Conservation (phyloP, 768 basidiomycete genomes). For the Serendipita sp. region DNA sequence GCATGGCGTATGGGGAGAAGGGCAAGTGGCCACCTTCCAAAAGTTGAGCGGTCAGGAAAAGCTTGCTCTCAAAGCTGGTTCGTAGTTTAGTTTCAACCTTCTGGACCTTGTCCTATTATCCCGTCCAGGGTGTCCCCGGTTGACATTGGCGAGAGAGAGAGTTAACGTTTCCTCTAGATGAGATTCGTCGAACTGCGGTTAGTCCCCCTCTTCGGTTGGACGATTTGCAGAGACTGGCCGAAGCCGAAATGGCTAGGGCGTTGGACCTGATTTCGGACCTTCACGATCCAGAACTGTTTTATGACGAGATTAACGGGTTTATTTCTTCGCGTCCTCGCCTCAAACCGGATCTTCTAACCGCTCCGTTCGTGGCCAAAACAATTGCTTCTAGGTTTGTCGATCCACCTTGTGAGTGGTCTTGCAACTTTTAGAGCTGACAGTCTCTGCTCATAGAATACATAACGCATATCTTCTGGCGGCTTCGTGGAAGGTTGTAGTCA, state of each 20-base stretch:
- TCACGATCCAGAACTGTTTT: constrained; percentile 49
- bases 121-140: too few species aligned
- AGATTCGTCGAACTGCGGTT: too few species aligned
- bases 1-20: too few species aligned
- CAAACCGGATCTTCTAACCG: constrained; percentile 16
- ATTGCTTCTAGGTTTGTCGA: constrained; percentile 38
- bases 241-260: neutral
- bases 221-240: too few species aligned
- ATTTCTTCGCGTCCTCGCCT: constrained; percentile 29
- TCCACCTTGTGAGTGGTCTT: neutral
- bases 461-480: constrained; percentile 71
- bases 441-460: constrained; percentile 38
- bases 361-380: constrained; percentile 38
- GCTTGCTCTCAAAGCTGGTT: too few species aligned
- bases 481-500: constrained; percentile 58
- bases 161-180: too few species aligned
- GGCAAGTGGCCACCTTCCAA: too few species aligned
- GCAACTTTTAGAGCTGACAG: neutral
- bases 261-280: constrained; percentile 40
- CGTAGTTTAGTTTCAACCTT: too few species aligned
- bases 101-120: too few species aligned
- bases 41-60: too few species aligned
- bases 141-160: too few species aligned
- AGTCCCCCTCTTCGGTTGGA: too few species aligned
- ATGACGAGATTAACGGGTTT: constrained; percentile 37